A percentile compares a stretch with the other conserved stretches of the same genome.
phyloP scores from a whole-genome alignment of 1,284 basidiomycete species.

The Singerocomus rubriflavus region DNA sequence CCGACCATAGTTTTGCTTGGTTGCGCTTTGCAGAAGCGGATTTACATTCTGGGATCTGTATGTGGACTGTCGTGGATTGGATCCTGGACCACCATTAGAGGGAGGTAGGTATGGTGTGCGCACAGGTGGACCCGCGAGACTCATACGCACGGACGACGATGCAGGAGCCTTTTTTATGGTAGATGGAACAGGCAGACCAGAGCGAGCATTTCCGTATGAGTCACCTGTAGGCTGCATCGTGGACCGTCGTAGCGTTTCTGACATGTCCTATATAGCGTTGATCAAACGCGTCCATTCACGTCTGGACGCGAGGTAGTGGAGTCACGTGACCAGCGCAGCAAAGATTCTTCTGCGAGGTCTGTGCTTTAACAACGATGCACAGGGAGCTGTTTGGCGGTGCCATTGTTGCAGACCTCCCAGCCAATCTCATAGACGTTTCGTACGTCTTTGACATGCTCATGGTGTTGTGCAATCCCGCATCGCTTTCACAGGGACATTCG shows the following conservation, averaged over 20 bases:
- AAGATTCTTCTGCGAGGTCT: neutral
- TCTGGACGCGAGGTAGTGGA: neutral
- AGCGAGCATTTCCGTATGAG: conserved; percentile 49
- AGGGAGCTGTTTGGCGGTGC: conserved; percentile 72
- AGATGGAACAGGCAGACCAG: conserved; percentile 55
- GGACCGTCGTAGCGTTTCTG: conserved; percentile 35
- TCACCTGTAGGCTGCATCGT: conserved; percentile 55
- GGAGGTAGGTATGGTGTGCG: conserved; percentile 53
- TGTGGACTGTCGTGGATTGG: conserved; percentile 64
- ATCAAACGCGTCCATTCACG: conserved; percentile 2
- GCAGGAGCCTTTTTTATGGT: conserved; percentile 58
- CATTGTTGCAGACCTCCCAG: conserved; percentile 63
- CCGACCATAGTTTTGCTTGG: conserved; percentile 62
- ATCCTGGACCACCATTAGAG: conserved; percentile 36
- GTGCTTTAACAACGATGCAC: conserved; percentile 9
- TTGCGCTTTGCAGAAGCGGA: conserved; percentile 64
- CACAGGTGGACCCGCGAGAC: conserved; percentile 62
- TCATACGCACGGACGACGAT: conserved; percentile 51
- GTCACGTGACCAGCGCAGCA: conserved; percentile 21
- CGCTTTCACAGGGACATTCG: conserved; percentile 65
- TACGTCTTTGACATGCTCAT: conserved; percentile 41
- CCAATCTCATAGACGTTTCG: conserved; percentile 80
- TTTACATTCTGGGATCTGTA: conserved; percentile 66
- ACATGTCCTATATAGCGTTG: conserved; percentile 11
- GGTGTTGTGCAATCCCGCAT: neutral